Percentiles rank a stretch among this genome's conserved stretches.
These are phyloP conservation scores for Phytomonas sp. DNA, from an alignment of 208 protist genomes.

Conservation along the genomic window DNA sequence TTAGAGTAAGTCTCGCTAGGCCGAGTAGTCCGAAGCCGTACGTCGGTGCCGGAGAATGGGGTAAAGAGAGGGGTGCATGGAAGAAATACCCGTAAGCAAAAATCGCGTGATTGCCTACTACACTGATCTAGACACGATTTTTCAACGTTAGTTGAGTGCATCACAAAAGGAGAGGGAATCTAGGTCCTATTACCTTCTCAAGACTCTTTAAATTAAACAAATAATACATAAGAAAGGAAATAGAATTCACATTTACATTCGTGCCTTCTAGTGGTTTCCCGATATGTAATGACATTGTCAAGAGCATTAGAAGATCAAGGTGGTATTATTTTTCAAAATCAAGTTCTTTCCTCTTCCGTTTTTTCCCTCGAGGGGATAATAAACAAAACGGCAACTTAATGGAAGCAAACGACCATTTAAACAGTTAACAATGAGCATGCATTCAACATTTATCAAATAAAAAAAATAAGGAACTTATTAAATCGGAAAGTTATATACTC, in stretches of 20 bases:
- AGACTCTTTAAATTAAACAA: neutral
- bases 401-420: too few relatives aligned
- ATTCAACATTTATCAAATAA: conserved; percentile 7
- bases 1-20: neutral
- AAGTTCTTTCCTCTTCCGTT: conserved; percentile 11
- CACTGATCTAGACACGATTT: neutral
- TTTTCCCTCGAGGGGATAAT: neutral
- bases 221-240: neutral
- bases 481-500: neutral
- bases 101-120: neutral
- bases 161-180: neutral
- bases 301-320: neutral
- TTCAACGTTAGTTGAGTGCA: neutral
- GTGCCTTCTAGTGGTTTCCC: conserved; percentile 5
- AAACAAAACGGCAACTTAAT: neutral
- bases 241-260: neutral
- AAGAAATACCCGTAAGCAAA: neutral
- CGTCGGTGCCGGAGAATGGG: neutral
- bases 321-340: conserved; percentile 1
- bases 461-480: neutral
- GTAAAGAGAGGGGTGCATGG: neutral
- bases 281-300: neutral
- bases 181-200: neutral
- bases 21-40: neutral
- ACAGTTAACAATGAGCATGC: neutral